These are phyloP conservation scores for Hypomyces rosellus DNA, from an alignment of 2,329 filamentous ascomycete species.

Conservation along the genomic window DNA sequence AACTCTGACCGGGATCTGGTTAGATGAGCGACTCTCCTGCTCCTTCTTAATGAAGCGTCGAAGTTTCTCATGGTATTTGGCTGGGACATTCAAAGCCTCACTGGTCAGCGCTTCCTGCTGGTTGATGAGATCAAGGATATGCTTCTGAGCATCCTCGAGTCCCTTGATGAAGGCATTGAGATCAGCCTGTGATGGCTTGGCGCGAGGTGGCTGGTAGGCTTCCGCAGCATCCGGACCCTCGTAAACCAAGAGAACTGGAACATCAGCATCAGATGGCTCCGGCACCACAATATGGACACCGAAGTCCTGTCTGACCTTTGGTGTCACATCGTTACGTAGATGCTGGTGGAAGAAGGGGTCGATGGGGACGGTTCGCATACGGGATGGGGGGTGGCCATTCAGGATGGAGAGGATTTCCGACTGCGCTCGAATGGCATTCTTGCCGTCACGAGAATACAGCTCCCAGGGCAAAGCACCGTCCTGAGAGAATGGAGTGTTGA, in stretches of 20 bases:
- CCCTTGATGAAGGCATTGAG: slow-evolving; percentile 47
- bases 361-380: slow-evolving; percentile 60
- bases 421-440: slow-evolving; percentile 71
- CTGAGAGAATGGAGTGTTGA: slow-evolving; percentile 67
- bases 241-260: slow-evolving; percentile 66
- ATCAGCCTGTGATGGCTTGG: slow-evolving; percentile 45
- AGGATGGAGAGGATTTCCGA: slow-evolving; percentile 70
- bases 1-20: slow-evolving; percentile 56
- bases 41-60: slow-evolving; percentile 59
- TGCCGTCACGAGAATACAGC: slow-evolving; percentile 78
- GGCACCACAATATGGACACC: slow-evolving; percentile 71
- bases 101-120: slow-evolving; percentile 51
- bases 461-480: slow-evolving; percentile 76
- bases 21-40: slow-evolving; percentile 49
- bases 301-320: slow-evolving; percentile 58
- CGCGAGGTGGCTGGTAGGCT: slow-evolving; percentile 49
- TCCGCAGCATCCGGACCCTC: slow-evolving; percentile 53
- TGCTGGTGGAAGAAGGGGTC: slow-evolving; percentile 77
- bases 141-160: slow-evolving; percentile 48
- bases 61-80: slow-evolving; percentile 59
- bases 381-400: slow-evolving; percentile 64
- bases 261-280: slow-evolving; percentile 50
- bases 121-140: slow-evolving; percentile 52
- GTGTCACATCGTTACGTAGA: slow-evolving; percentile 57
- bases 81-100: slow-evolving; percentile 49